Base-by-base conservation (phyloP, 2,329 filamentous ascomycete species). In the Xylariaceae sp. region DNA sequence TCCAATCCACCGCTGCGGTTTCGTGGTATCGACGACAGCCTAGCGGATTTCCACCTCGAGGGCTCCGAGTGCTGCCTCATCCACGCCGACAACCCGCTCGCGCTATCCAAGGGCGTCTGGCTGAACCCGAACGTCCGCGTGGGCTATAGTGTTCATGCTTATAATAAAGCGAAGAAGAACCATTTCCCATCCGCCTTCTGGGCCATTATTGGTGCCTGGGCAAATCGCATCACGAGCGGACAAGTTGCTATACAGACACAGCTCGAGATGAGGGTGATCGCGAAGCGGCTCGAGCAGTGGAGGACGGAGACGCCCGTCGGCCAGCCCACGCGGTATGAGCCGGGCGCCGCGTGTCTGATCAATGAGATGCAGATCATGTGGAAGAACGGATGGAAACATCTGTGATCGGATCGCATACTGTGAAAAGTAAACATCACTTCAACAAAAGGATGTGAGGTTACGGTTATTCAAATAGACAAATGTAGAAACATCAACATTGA, bases 41-140 rank as follows among this genome's bases (percentile, higher is more conserved):
- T 84, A 2, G 69, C 69, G 4, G 56, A 62, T n/a, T 53, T 64
- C 6, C 77, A 80, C 45, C 67, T 83, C 23, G 80, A 83, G 61
- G 80, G 71, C 4, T 80, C 76, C 2, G 80, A 84, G 60, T 83
- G 79, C 59, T 84, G 81, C 57, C 68, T 84, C 19, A 74, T 81
- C 16, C 77, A 81, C 51, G 73, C 74, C 2, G 78, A 81, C 54
- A 81, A 81, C 53, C 71, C 70, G 4, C 62, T 77, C 3, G 64
- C 67, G 8, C 25, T 52, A 5, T 50, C 58, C 33, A 62, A 71
- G 38, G 76, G 76, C 16, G 70, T 80, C 2, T 80, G 68, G 62
- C 50, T 81, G n/a, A 81, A 81, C 52, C 74, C 76, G 1, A 67
- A 68, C 14, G 76, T 80, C 6, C 67, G 75, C 5, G 77, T 80